Conservation (phyloP, 495 filamentous ascomycete species). For the Neurospora sp. region DNA sequence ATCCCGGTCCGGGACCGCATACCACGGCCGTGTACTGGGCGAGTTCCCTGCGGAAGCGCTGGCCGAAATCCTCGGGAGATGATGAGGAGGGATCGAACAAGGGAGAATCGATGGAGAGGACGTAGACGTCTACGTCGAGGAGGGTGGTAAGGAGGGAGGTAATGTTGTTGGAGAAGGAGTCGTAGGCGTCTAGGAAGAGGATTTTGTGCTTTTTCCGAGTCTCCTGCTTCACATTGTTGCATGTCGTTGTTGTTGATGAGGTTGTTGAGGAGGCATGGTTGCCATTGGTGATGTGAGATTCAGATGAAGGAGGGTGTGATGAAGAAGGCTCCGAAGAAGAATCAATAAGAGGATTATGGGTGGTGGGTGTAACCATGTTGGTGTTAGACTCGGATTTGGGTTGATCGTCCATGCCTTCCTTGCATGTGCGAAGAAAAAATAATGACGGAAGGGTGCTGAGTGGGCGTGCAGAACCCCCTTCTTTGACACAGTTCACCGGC, state of each 20-base stretch:
- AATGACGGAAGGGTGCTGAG: background rate
- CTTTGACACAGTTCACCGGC: background rate
- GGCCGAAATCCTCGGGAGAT: background rate
- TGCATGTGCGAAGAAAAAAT: background rate
- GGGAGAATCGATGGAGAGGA: constrained; percentile 60
- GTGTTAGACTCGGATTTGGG: background rate
- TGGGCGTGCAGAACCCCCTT: background rate
- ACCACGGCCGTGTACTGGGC: constrained; percentile 63
- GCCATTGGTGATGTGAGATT: background rate
- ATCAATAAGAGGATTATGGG: constrained; percentile 6
- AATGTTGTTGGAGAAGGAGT: constrained; percentile 94
- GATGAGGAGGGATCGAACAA: constrained; percentile 14
- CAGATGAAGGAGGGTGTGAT: background rate
- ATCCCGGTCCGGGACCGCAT: constrained; percentile 71
- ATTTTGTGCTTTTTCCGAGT: constrained; percentile 22
- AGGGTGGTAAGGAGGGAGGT: constrained; percentile 61
- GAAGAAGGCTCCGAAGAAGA: constrained; percentile 12
- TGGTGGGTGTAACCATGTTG: constrained; percentile 8
- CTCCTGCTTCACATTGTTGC: background rate
- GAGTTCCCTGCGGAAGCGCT: constrained; percentile 34
- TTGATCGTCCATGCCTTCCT: background rate
- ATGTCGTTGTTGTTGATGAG: background rate
- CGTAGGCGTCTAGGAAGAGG: constrained; percentile 87
- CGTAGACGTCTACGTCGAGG: constrained; percentile 52
- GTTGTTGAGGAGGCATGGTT: background rate